A percentile compares a stretch with the other conserved stretches of the same genome.
Evolutionary conservation across 768 basidiomycete species (phyloP).

Genomic region (Tricholomella constricta): DNA sequence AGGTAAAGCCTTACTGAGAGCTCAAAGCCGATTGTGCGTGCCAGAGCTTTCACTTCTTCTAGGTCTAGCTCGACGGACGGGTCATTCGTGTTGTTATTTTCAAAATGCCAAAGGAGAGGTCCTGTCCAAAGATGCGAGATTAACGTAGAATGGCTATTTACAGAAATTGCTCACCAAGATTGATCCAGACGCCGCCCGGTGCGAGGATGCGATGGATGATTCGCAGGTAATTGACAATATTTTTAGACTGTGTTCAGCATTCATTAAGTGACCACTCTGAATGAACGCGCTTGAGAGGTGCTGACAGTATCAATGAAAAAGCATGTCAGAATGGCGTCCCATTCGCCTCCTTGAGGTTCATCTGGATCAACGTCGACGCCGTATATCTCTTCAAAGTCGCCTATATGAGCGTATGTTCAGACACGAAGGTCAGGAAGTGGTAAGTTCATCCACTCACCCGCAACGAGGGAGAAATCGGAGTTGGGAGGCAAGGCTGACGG

Average conservation of each 20-base stretch:
- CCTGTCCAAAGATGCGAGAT: slow-evolving; percentile 42
- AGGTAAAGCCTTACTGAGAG: slow-evolving; percentile 58
- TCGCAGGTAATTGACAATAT: slow-evolving; percentile 89
- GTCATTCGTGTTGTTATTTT: slow-evolving; percentile 82
- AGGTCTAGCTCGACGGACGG: slow-evolving; percentile 85
- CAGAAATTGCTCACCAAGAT: slow-evolving; percentile 58
- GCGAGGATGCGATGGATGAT: slow-evolving; percentile 82
- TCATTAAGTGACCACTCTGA: not conserved
- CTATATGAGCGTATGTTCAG: slow-evolving; percentile 32
- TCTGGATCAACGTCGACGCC: slow-evolving; percentile 54
- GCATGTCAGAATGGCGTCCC: slow-evolving; percentile 91
- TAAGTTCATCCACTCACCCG: slow-evolving; percentile 49
- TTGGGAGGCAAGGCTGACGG: slow-evolving; percentile 69
- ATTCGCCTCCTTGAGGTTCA: slow-evolving; percentile 74
- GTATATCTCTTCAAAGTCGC: slow-evolving; percentile 94
- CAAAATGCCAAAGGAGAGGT: slow-evolving; percentile 96
- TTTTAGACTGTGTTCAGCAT: slow-evolving; percentile 67
- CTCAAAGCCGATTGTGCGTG: slow-evolving; percentile 75
- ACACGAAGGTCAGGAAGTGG: not conserved
- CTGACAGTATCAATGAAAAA: slow-evolving; percentile 96
- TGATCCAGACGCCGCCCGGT: slow-evolving; percentile 91
- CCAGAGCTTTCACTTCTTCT: slow-evolving; percentile 84
- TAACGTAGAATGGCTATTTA: not conserved
- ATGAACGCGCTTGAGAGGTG: not conserved
- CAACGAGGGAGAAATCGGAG: slow-evolving; percentile 81